A percentile compares a stretch with the other conserved stretches of the same genome.
These are phyloP conservation scores for Kitagawia praeruptora DNA, from an alignment of 129 eudicot species.

Conservation along the genomic window DNA sequence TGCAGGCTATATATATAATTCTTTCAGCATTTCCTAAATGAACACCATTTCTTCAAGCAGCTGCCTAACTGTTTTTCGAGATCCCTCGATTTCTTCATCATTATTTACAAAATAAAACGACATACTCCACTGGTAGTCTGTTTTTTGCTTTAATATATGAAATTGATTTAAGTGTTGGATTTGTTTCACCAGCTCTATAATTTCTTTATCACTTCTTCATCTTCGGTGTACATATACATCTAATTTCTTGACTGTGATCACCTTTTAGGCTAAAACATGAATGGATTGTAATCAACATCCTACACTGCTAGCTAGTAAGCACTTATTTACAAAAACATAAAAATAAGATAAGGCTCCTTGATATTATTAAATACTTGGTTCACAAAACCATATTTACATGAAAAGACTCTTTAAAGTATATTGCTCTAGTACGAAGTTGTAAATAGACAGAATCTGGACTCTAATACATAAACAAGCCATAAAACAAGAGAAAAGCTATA, in stretches of 20 bases:
- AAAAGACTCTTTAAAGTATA: slow-evolving; percentile 5
- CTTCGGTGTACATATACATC: neutral
- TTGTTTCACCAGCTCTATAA: neutral
- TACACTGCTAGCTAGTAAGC: neutral
- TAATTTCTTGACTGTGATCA: neutral
- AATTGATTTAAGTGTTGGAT: neutral
- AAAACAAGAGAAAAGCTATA: neutral
- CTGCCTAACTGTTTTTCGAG: too few species aligned
- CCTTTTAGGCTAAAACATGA: neutral
- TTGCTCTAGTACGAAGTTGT: neutral
- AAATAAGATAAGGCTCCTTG: neutral
- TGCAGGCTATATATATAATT: too few species aligned
- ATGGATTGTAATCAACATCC: neutral
- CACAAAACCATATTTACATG: neutral
- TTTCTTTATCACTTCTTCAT: too few species aligned
- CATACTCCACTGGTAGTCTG: neutral
- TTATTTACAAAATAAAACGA: neutral
- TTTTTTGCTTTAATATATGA: neutral
- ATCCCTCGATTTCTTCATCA: neutral
- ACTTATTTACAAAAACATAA: neutral
- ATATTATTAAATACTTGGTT: neutral
- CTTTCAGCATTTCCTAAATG: too few species aligned
- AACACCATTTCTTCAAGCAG: too few species aligned
- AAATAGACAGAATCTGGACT: neutral
- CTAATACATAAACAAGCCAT: slow-evolving; percentile 9